Evolutionary conservation across 2,329 filamentous ascomycete species (phyloP).

Genomic region (Penicillium sp.): DNA sequence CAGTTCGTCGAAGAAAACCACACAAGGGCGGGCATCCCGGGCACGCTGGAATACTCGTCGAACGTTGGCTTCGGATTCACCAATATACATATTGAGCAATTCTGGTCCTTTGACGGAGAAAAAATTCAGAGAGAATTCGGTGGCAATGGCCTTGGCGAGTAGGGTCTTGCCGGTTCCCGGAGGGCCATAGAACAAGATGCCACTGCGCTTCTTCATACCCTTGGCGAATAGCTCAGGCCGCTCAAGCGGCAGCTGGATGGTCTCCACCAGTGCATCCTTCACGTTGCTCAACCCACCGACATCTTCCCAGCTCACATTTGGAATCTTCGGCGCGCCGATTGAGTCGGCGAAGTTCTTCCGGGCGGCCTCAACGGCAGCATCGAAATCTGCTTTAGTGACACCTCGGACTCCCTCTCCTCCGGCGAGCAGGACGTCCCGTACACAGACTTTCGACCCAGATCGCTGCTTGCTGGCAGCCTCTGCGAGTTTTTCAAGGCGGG

Average conservation of each 20-base stretch:
- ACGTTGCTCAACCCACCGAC: conserved; percentile 90
- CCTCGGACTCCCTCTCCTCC: conserved; percentile 77
- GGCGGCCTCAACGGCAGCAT: conserved; percentile 88
- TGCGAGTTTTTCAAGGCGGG: conserved; percentile 72
- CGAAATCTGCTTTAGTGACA: conserved; percentile 79
- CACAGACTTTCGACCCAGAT: conserved; percentile 50
- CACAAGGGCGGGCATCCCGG: conserved; percentile 91
- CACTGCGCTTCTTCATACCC: conserved; percentile 97
- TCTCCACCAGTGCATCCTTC: conserved; percentile 95
- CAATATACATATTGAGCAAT: conserved; percentile 99
- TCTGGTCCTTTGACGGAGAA: conserved; percentile 99
- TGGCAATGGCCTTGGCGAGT: conserved; percentile 97
- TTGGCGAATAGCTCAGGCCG: conserved; percentile 91
- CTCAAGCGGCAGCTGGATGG: conserved; percentile 88
- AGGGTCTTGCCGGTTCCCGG: conserved; percentile 99
- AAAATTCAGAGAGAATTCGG: conserved; percentile 98
- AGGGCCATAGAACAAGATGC: conserved; percentile 97
- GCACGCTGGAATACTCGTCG: conserved; percentile 99
- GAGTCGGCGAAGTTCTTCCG: conserved; percentile 97
- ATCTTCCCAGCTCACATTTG: conserved; percentile 94
- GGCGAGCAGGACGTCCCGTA: conserved; percentile 82
- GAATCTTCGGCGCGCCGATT: conserved; percentile 96
- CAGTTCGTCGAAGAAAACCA: conserved; percentile 97
- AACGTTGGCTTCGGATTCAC: conserved; percentile 99
- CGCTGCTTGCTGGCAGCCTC: conserved; percentile 31